These are phyloP conservation scores for Rhodamnia argentea DNA, from an alignment of 345 rosid species.

Conservation along the genomic window DNA sequence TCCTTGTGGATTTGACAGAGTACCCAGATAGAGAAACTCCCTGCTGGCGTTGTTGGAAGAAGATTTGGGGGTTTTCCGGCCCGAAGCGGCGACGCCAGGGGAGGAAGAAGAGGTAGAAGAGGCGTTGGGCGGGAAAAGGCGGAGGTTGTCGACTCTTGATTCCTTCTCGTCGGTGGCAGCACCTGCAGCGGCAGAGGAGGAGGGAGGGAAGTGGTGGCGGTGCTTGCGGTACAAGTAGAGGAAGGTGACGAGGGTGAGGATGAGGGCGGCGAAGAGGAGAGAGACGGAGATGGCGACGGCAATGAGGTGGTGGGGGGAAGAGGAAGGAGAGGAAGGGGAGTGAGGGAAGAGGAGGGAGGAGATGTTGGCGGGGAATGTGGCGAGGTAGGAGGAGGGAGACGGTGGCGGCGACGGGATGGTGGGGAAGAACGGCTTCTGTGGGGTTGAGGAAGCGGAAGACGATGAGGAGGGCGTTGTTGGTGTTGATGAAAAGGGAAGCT, in stretches of 20 bases:
- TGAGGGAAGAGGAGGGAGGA: conserved; percentile 67
- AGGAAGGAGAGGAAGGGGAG: conserved; percentile 15
- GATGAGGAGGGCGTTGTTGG: conserved; percentile 14
- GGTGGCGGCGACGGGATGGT: conserved; percentile 36
- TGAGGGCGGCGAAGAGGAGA: conserved; percentile 38
- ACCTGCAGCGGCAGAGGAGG: background rate
- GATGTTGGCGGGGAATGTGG: conserved; percentile 88
- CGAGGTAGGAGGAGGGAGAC: conserved; percentile 23
- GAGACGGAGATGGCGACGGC: conserved; percentile 45
- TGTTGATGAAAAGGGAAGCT: conserved; percentile 29
- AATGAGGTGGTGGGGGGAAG: conserved; percentile 21
- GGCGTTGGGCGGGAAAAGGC: conserved; percentile 56
- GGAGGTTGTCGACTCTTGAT: conserved; percentile 41
- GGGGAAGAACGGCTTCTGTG: conserved; percentile 12
- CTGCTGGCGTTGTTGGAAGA: conserved; percentile 35
- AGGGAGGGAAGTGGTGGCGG: conserved; percentile 7
- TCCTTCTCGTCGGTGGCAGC: conserved; percentile 26
- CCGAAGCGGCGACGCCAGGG: conserved; percentile 6
- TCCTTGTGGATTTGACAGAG: conserved; percentile 40
- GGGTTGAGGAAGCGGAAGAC: conserved; percentile 22
- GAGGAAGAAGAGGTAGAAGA: conserved; percentile 44
- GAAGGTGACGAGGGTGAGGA: conserved; percentile 27
- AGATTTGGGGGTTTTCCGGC: conserved; percentile 24
- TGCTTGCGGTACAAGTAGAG: conserved; percentile 35
- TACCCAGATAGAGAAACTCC: conserved; percentile 86